Conservation (phyloP, 345 rosid species). For the Boechera divaricarpa region DNA sequence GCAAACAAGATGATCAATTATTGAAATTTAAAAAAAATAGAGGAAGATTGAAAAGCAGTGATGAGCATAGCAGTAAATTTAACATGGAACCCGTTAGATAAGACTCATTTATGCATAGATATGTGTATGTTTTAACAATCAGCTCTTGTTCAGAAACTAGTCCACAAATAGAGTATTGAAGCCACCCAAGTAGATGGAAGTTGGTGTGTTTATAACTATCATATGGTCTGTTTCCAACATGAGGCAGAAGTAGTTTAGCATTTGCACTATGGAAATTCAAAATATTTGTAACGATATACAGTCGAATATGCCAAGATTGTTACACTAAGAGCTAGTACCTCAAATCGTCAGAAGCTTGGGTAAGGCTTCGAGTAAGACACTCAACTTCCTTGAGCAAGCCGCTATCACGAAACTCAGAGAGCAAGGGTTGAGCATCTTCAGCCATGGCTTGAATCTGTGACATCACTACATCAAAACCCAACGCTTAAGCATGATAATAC, state of each 20-base stretch:
- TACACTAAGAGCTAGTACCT: conserved; percentile 54
- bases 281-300: not conserved
- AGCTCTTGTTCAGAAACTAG: not conserved
- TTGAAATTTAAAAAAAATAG: not conserved
- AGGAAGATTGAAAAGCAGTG: not conserved
- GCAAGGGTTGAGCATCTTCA: conserved; percentile 94
- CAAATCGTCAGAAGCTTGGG: conserved; percentile 86
- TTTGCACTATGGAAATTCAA: not conserved
- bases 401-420: conserved; percentile 81
- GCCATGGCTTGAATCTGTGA: conserved; percentile 98
- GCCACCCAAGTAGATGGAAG: not conserved
- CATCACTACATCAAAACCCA: conserved; percentile 71
- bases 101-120: not conserved
- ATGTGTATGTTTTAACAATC: not conserved
- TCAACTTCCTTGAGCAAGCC: conserved; percentile 94
- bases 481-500: conserved; percentile 54
- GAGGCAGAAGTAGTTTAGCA: not conserved
- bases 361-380: conserved; percentile 77
- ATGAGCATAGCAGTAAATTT: not conserved
- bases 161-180: conserved; percentile 13
- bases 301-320: not conserved
- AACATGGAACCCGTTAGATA: not conserved
- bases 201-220: not conserved
- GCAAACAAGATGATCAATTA: conserved; percentile 13
- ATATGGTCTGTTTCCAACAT: conserved; percentile 6